phyloP scores from a whole-genome alignment of 2,329 filamentous ascomycete species.

The Aspergillus viridinutans region DNA sequence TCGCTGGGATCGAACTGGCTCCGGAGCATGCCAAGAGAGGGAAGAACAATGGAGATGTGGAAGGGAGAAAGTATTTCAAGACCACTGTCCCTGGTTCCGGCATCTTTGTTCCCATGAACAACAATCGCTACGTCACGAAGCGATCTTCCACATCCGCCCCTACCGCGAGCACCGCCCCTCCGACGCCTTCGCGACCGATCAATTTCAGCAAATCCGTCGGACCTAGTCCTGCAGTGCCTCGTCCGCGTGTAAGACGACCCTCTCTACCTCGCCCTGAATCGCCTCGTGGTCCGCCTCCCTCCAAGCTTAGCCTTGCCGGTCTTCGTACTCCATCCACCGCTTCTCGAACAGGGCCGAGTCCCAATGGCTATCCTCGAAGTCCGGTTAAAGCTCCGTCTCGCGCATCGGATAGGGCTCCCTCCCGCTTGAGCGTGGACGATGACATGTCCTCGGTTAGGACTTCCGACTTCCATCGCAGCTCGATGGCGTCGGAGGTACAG shows the following conservation, averaged over 20 bases:
- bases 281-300: conserved; percentile 59
- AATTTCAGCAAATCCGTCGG: conserved; percentile 90
- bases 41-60: conserved; percentile 95
- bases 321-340: conserved; percentile 54
- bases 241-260: conserved; percentile 60
- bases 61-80: conserved; percentile 77
- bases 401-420: conserved; percentile 36
- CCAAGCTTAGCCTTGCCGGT: conserved; percentile 51
- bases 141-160: conserved; percentile 40
- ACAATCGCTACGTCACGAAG: conserved; percentile 63
- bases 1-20: conserved; percentile 87
- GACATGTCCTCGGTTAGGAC: conserved; percentile 30
- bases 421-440: conserved; percentile 37
- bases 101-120: conserved; percentile 86
- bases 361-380: conserved; percentile 45
- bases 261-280: conserved; percentile 88
- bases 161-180: conserved; percentile 55
- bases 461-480: conserved; percentile 27
- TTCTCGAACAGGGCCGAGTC: conserved; percentile 21
- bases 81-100: conserved; percentile 76
- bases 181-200: conserved; percentile 62
- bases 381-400: conserved; percentile 37
- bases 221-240: conserved; percentile 65
- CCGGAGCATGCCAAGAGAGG: conserved; percentile 75
- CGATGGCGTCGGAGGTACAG: conserved; percentile 25